Base-by-base conservation (phyloP, 352 stramenopile genomes). In the Globisporangium okanoganense region DNA sequence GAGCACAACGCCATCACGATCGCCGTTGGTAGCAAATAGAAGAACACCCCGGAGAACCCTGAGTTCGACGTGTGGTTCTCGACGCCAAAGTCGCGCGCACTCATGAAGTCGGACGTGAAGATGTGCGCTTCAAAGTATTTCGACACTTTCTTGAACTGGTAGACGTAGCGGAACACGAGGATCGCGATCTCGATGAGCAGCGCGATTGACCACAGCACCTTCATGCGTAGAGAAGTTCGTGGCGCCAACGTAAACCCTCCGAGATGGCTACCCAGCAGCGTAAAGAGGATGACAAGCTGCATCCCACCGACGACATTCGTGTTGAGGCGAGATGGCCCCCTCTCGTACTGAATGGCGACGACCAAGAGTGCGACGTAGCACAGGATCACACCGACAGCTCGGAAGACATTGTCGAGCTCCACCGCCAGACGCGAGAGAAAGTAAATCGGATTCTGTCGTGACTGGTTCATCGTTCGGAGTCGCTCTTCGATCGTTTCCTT, bases 331-430 rank as follows among this genome's bases (percentile, higher is more conserved):
- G 62, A 85, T 35, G 73, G 56, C 5, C 82, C 71, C 9, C 69
- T 64, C 57, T 95, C 86, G 36, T 75, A 90, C 40, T 85, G 69
- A 22, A 95, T 64, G 3, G 84, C 76, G 12, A 93, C 67, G 2
- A 87, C 72, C 16, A 94, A 70, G 40, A 95, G 81, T 8, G 75
- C 78, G 13, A 79, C 47, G 67, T 95, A 94, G 74, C 80, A 91
- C 20, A 92, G 47, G 16, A 86, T 31, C 3, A 79, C 78, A 5
- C 86, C 86, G 22, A 69, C 63, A 5, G 90, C 72, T 14, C 84
- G 81, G 43, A 90, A 95, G 38, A 76, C 67, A 50, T 92, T 90
- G 71, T 95, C 82, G 29, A 92, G 64, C 44, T 94, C 85, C 3
- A 92, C 72, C 1, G 70, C 79, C 25, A 91, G 69, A 0, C 82